phyloP scores from a whole-genome alignment of 2,329 filamentous ascomycete genomes.

The Pseudogymnoascus sp. region DNA sequence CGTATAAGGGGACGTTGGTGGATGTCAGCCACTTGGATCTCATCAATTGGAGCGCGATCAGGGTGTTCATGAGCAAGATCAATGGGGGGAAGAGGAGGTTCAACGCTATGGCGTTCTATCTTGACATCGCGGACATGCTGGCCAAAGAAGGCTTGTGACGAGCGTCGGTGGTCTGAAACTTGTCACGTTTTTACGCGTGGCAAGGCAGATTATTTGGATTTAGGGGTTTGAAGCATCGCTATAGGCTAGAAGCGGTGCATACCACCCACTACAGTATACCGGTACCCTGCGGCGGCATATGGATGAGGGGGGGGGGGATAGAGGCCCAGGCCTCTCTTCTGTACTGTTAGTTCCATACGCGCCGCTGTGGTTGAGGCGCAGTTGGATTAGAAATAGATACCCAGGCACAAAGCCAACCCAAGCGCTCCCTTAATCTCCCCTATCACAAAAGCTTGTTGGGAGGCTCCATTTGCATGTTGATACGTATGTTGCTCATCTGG shows the following conservation, averaged over 20 bases:
- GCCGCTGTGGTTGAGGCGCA: background rate
- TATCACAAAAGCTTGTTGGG: background rate
- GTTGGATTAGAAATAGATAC: slow-evolving; percentile 8
- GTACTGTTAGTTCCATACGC: background rate
- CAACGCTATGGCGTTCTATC: slow-evolving; percentile 59
- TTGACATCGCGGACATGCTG: slow-evolving; percentile 60
- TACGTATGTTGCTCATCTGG: background rate
- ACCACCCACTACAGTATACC: background rate
- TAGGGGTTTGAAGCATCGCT: background rate
- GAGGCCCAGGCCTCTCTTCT: background rate
- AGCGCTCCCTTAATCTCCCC: slow-evolving; percentile 4
- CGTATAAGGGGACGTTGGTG: slow-evolving; percentile 54
- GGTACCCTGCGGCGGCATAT: background rate
- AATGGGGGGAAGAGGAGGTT: slow-evolving; percentile 48
- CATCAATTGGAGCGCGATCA: slow-evolving; percentile 59
- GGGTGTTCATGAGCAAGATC: slow-evolving; percentile 44
- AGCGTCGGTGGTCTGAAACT: background rate
- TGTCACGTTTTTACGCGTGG: slow-evolving; percentile 5
- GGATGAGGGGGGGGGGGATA: background rate
- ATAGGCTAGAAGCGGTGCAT: background rate
- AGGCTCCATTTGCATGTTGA: background rate
- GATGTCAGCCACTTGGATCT: slow-evolving; percentile 55
- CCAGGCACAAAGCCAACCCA: slow-evolving; percentile 4
- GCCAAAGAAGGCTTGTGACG: slow-evolving; percentile 49
- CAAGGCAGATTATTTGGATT: background rate